Evolutionary conservation across 768 basidiomycete species (phyloP), one percentile per base, ranked within the genome.

Genomic region (Neoboletus magnificus): DNA sequence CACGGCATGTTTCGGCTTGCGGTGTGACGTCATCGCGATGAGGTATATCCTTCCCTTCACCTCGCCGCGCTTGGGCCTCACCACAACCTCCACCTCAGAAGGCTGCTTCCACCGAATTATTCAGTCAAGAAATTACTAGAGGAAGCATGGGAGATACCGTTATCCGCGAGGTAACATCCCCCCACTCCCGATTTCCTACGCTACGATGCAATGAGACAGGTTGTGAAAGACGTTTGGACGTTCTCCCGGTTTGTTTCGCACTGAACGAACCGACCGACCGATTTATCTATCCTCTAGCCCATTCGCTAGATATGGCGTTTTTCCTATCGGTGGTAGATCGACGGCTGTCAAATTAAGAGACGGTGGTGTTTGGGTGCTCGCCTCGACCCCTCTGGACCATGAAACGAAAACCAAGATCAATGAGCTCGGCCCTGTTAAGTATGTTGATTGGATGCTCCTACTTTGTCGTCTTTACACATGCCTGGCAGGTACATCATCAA

Each of bases 311-410:
- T 82, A 79, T 55, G 82, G 84, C 10, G 9, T 91, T 27, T 62
- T 91, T 16, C 89, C 91, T 4, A 73, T 93, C 29, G 93, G 93
- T 1, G 91, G 92, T 20, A 77, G 93, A 43, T 86, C 90, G 8
- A 95, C 92, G 0, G 93, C 91, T 0, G 76, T 95, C 62, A 82
- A 79, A 70, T 76, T 94, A 23, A 71, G 72, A 37, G 78, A 80
- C 48, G 84, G 86, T 36, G 84, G 81, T 13, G 84, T 94, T 27
- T 94, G 90, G 83, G 77, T 93, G 13, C 75, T 92, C n/a, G 91
- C 89, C 0, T 92, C 90, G 1, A 87, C 87, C 9, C 87, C 89
- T 1, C 73, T 91, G 50, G 80, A 82, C 36, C 73, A 74, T 3
- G 82, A 83, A 27, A 92, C 90, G 3, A 86, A 85, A 65, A 55